Base-by-base conservation (phyloP, 345 rosid genomes). In the Abelmoschus esculentus region DNA sequence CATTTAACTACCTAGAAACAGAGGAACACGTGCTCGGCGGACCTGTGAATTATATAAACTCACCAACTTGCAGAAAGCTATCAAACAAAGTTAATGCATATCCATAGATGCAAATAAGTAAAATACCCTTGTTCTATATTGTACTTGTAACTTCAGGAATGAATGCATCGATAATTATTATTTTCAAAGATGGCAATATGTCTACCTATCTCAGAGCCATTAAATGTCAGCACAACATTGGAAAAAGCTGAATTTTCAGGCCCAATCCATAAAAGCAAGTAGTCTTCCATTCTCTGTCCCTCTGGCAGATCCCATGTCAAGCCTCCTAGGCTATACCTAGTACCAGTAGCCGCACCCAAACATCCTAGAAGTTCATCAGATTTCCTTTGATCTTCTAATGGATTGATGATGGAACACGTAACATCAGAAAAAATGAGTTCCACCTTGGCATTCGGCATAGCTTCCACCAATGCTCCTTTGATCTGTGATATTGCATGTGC, bases 181-280 rank as follows among this genome's bases (percentile, higher is more conserved):
- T 44, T 26, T 28, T 47, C 36, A 46, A 47, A 47, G 36, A 65
- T 3, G 15, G 56, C 26, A 63, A 63, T 70, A 60, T 70, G 58
- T 66, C 34, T 84, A 91, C 99, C 96, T 83, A 91, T 82, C 77
- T 88, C 97, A 67, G 89, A 91, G 63, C 88, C 76, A 80, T 83
- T 95, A 76, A 84, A 95, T 68, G 93, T 89, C 55, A 89, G 76
- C 58, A 95, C 96, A 67, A 86, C 81, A 76, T 95, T 91, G 61
- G 87, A 81, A 71, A 91, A 95, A 31, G 99, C 96, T 77, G 96
- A 67, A 90, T 72, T 84, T 56, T 81, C 89, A 18, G 87, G 82
- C 64, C 96, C 97, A 46, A 95, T 82, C 93, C 93, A 95, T 66
- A 86, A 84, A 73, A 95, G 83, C 70, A 83, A 56, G 84, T 78